These are phyloP conservation scores for Coniferiporia weirii DNA, from an alignment of 1,284 basidiomycete genomes.

Conservation along the genomic window DNA sequence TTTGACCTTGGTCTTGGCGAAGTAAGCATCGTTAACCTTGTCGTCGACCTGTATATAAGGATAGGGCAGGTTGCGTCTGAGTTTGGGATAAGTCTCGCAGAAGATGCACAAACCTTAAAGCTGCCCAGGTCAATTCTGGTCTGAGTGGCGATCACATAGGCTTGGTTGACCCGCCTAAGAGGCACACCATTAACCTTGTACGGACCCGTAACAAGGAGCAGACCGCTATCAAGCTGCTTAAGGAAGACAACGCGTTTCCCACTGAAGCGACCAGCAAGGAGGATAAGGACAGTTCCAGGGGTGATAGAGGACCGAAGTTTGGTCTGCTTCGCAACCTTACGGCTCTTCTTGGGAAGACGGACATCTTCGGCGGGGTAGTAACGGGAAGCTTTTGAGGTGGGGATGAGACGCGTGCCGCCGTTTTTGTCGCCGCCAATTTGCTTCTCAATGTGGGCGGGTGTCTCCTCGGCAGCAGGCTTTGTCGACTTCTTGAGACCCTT, in stretches of 20 bases:
- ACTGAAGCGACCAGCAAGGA: slow-evolving; percentile 96
- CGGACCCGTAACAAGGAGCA: slow-evolving; percentile 95
- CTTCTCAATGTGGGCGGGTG: slow-evolving; percentile 72
- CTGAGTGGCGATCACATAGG: slow-evolving; percentile 98
- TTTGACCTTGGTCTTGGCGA: slow-evolving; percentile 77
- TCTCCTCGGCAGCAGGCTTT: slow-evolving; percentile 55
- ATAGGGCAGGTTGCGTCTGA: not conserved
- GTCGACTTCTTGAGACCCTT: slow-evolving; percentile 79
- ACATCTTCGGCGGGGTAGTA: slow-evolving; percentile 99
- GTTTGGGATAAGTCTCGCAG: not conserved
- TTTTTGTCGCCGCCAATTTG: slow-evolving; percentile 88
- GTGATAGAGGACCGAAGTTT: slow-evolving; percentile 85
- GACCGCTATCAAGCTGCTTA: slow-evolving; percentile 92
- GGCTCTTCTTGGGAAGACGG: slow-evolving; percentile 83
- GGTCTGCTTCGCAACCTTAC: slow-evolving; percentile 79
- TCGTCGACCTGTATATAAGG: slow-evolving; percentile 58
- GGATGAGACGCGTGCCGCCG: slow-evolving; percentile 82
- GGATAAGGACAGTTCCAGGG: slow-evolving; percentile 93
- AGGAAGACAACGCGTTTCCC: slow-evolving; percentile 99
- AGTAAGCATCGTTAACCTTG: slow-evolving; percentile 95
- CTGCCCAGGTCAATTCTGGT: slow-evolving; percentile 87
- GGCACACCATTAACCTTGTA: slow-evolving; percentile 99
- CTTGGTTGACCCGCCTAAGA: slow-evolving; percentile 96
- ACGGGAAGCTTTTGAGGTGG: slow-evolving; percentile 84
- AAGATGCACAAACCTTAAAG: slow-evolving; percentile 55